phyloP scores from a whole-genome alignment of 140 eudicot genomes.

The Senecio squalidus region DNA sequence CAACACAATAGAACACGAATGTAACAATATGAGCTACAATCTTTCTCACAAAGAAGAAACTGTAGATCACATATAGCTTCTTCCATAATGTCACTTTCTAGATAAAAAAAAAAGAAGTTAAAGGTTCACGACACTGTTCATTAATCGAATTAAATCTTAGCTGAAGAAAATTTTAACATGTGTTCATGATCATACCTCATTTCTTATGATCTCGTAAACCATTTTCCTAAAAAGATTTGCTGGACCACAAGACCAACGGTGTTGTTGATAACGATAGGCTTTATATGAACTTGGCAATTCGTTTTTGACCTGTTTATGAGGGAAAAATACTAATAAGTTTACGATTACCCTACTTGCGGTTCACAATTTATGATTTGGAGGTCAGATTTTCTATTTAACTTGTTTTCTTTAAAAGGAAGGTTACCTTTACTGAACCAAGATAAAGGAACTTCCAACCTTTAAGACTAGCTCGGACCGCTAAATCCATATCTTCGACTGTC shows the following conservation, averaged over 20 bases:
- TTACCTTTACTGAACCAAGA: too few species aligned
- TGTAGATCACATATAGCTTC: slow-evolving; percentile 55
- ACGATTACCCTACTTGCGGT: too few species aligned
- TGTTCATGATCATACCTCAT: background rate
- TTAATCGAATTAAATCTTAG: background rate
- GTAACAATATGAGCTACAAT: slow-evolving; percentile 58
- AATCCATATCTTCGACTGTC: too few species aligned
- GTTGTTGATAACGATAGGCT: background rate
- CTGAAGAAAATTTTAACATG: too few species aligned
- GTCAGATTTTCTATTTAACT: too few species aligned
- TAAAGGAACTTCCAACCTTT: too few species aligned
- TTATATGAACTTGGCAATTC: background rate
- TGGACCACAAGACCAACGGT: background rate
- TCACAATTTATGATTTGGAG: too few species aligned
- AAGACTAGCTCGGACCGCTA: too few species aligned
- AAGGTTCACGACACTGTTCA: background rate
- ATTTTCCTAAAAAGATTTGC: background rate
- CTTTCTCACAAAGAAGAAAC: slow-evolving; percentile 63
- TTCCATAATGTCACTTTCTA: slow-evolving; percentile 55
- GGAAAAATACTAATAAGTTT: too few species aligned
- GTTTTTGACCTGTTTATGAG: background rate
- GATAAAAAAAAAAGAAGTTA: slow-evolving; percentile 1
- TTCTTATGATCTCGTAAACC: background rate
- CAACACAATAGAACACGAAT: slow-evolving; percentile 48
- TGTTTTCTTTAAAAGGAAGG: too few species aligned